These are phyloP conservation scores for Glebionis coronaria DNA, from an alignment of 129 eudicot genomes.

Conservation along the genomic window DNA sequence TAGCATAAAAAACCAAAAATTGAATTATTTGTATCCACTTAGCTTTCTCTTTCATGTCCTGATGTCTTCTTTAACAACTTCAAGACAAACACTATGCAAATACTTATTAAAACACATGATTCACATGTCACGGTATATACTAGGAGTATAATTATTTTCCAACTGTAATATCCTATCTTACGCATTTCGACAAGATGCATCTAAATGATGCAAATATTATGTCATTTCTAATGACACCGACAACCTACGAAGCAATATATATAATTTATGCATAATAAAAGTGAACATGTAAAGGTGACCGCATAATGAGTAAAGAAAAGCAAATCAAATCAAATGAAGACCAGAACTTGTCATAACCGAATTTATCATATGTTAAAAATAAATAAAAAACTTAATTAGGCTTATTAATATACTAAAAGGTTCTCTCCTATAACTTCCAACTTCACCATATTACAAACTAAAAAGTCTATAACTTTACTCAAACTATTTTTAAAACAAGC, in stretches of 20 bases:
- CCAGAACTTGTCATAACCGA: background rate
- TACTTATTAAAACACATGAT: no score
- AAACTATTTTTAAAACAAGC: constrained; percentile 2
- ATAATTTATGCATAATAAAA: background rate
- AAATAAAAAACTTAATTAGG: background rate
- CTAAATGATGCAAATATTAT: background rate
- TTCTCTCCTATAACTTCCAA: constrained; percentile 22
- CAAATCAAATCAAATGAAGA: constrained; percentile 10
- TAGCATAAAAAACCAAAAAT: no score
- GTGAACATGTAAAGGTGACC: background rate
- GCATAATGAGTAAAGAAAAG: background rate
- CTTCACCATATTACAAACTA: constrained; percentile 35
- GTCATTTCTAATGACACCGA: background rate
- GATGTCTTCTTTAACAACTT: no score
- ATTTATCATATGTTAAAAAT: background rate
- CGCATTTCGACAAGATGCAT: background rate
- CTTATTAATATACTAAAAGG: constrained; percentile 21
- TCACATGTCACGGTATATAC: no score
- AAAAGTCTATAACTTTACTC: constrained; percentile 24
- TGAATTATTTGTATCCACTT: no score
- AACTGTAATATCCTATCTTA: background rate
- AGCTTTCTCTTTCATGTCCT: no score
- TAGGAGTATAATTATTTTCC: no score
- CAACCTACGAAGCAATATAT: background rate
- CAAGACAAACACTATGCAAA: no score